Evolutionary conservation across 192 early-diverging fungal genomes (phyloP), one percentile per base, ranked within the genome.

Genomic region (Backusella tarrabulga): DNA sequence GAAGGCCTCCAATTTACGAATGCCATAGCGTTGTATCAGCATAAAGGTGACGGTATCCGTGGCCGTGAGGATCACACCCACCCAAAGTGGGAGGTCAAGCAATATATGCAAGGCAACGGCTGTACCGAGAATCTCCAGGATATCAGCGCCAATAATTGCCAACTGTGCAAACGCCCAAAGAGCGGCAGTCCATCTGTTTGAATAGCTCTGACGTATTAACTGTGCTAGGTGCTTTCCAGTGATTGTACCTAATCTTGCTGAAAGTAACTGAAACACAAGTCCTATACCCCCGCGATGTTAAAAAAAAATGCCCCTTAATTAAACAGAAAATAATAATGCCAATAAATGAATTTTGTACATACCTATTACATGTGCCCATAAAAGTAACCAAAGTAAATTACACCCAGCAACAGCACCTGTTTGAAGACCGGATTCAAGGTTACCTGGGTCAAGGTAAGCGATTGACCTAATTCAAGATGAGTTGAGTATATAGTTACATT

Each of bases 41-140:
- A 97, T 87, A n/a, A 96, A 90, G 6, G 92, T 79, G 42, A 96
- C 87, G 32, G 94, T 94, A 79, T 96, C 93, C 4, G 89, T 71
- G 1, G 92, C 87, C 0, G 96, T 96, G 38, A 96, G 74, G 19
- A 95, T 77, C 4, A 96, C 91, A 8, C 96, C 96, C 50, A 81
- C 84, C 85, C 90, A 90, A 23, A 97, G 71, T 14, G 92, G 86
- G 0, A 95, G 54, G 5, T 85, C 83, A 72, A 95, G 92, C 40
- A 97, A 81, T 42, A 97, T 86, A 40, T 94, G 90, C 41, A 97
- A 80, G 0, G 93, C 94, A 66, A 97, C 95, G 3, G 95, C 96
- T 9, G 95, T 95, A 12, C 96, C 96, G 17, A 97, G 91, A 23
- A 96, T 93, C 69, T 92, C 91, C 73, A 91, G 87, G 36, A 92